Conservation (phyloP, 2,329 filamentous ascomycete genomes). For the Paecilomyces dactylethromorphus region DNA sequence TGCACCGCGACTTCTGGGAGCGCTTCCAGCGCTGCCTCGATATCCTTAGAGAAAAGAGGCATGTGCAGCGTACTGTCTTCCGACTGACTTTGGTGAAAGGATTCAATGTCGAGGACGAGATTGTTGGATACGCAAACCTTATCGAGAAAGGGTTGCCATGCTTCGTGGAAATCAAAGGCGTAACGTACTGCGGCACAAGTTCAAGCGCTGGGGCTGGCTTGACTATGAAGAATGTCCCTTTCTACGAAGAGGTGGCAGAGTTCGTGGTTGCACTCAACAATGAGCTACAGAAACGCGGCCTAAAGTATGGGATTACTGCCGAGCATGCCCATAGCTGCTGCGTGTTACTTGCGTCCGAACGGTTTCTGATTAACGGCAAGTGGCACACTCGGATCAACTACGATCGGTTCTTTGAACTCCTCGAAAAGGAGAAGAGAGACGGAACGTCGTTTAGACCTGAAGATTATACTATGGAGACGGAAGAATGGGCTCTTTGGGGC, state of each 20-base stretch:
- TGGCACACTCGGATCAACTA: slow-evolving; percentile 96
- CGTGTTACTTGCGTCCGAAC: slow-evolving; percentile 72
- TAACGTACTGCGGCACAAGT: slow-evolving; percentile 91
- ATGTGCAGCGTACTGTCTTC: slow-evolving; percentile 87
- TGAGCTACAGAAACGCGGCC: slow-evolving; percentile 61
- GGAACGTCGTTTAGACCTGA: slow-evolving; percentile 73
- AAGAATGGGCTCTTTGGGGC: slow-evolving; percentile 93
- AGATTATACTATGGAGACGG: slow-evolving; percentile 85
- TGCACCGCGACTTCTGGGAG: slow-evolving; percentile 97
- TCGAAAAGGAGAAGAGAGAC: slow-evolving; percentile 54
- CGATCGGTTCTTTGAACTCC: slow-evolving; percentile 73
- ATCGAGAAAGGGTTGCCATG: slow-evolving; percentile 81
- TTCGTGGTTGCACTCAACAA: slow-evolving; percentile 72
- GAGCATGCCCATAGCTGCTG: slow-evolving; percentile 96
- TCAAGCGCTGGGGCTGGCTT: slow-evolving; percentile 77
- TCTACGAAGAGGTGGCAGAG: slow-evolving; percentile 80
- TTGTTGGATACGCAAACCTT: slow-evolving; percentile 79
- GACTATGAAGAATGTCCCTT: slow-evolving; percentile 96
- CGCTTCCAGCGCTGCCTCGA: slow-evolving; percentile 86
- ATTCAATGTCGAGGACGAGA: slow-evolving; percentile 95
- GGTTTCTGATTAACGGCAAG: slow-evolving; percentile 68
- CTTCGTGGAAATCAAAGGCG: slow-evolving; percentile 93
- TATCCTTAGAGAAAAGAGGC: slow-evolving; percentile 75
- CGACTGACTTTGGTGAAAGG: slow-evolving; percentile 93
- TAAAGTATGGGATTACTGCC: slow-evolving; percentile 84